phyloP scores from a whole-genome alignment of 1,284 basidiomycete genomes.

The Ustilago trichophora region DNA sequence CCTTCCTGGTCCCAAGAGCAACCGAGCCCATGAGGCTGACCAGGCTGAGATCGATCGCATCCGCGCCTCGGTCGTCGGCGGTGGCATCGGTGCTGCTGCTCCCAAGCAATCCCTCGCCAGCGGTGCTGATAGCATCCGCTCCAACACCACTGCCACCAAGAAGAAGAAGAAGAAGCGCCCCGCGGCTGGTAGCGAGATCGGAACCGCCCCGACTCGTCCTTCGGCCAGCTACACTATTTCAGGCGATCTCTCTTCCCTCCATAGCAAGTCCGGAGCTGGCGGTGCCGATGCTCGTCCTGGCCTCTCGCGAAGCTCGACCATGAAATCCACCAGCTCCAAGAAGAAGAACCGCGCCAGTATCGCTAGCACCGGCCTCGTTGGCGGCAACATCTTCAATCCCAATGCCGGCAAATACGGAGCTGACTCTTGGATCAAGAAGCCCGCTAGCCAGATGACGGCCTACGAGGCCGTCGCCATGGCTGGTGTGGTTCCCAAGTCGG shows the following conservation, averaged over 20 bases:
- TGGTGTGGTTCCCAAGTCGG: slow-evolving; percentile 43
- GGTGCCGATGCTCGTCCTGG: slow-evolving; percentile 14
- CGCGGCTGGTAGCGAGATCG: slow-evolving; percentile 56
- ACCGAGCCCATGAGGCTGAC: slow-evolving; percentile 27
- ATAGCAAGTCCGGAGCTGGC: slow-evolving; percentile 9
- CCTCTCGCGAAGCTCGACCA: slow-evolving; percentile 42
- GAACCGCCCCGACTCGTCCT: slow-evolving; percentile 53
- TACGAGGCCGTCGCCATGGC: slow-evolving; percentile 58
- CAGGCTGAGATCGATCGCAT: slow-evolving; percentile 49
- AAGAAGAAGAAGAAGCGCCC: slow-evolving; percentile 55
- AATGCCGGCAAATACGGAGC: slow-evolving; percentile 50
- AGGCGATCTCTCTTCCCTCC: slow-evolving; percentile 44
- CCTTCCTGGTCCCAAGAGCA: slow-evolving; percentile 55
- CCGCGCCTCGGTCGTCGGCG: slow-evolving; percentile 56
- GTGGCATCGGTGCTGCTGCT: slow-evolving; percentile 36
- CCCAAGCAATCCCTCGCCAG: slow-evolving; percentile 13
- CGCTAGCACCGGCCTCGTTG: slow-evolving; percentile 28
- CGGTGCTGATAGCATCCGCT: slow-evolving; percentile 31
- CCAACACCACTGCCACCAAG: slow-evolving; percentile 38
- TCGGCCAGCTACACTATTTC: slow-evolving; percentile 42
- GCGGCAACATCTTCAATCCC: slow-evolving; percentile 42
- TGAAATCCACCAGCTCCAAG: slow-evolving; percentile 47
- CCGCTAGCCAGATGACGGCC: slow-evolving; percentile 43
- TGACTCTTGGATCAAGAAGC: slow-evolving; percentile 50
- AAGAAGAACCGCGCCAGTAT: slow-evolving; percentile 55